phyloP scores from a whole-genome alignment of 371 early-diverging fungal genomes.

The Mortierella sp. region DNA sequence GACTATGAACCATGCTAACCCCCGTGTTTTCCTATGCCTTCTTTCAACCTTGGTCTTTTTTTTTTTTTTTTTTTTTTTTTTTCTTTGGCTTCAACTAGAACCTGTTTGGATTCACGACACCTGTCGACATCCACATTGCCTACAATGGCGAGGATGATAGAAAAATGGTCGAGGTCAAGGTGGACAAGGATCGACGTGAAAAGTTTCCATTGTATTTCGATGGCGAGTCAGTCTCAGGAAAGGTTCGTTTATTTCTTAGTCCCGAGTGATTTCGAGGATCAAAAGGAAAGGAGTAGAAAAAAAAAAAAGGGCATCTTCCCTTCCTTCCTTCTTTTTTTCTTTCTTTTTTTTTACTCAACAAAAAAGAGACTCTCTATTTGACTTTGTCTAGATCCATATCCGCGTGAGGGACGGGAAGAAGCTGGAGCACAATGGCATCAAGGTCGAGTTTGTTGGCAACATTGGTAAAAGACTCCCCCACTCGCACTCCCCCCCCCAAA shows the following conservation, averaged over 20 bases:
- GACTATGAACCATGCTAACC: too few species aligned
- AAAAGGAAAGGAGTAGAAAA: not conserved
- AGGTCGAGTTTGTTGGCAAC: slow-evolving; percentile 91
- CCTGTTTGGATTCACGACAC: slow-evolving; percentile 77
- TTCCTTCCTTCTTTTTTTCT: not conserved
- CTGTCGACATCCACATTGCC: slow-evolving; percentile 83
- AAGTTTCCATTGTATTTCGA: slow-evolving; percentile 91
- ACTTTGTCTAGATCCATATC: slow-evolving; percentile 72
- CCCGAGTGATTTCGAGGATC: too few species aligned
- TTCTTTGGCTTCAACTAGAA: slow-evolving; percentile 54
- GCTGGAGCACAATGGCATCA: slow-evolving; percentile 92
- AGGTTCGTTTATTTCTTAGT: slow-evolving; percentile 63
- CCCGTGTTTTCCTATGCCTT: too few species aligned
- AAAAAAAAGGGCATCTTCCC: not conserved
- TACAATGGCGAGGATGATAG: slow-evolving; percentile 79
- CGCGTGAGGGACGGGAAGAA: slow-evolving; percentile 85
- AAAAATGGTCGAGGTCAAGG: slow-evolving; percentile 81
- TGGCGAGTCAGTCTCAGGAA: slow-evolving; percentile 89
- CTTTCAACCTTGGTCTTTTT: too few species aligned
- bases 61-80: not conserved
- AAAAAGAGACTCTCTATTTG: not conserved
- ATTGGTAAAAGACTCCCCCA: slow-evolving; percentile 72
- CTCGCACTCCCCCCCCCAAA: too few species aligned
- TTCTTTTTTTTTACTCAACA: not conserved
- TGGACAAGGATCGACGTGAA: slow-evolving; percentile 78